Percentiles rank a stretch among this genome's conserved stretches.
Evolutionary conservation across 2,329 filamentous ascomycete species (phyloP).

Genomic region (Zymoseptoria brevis): DNA sequence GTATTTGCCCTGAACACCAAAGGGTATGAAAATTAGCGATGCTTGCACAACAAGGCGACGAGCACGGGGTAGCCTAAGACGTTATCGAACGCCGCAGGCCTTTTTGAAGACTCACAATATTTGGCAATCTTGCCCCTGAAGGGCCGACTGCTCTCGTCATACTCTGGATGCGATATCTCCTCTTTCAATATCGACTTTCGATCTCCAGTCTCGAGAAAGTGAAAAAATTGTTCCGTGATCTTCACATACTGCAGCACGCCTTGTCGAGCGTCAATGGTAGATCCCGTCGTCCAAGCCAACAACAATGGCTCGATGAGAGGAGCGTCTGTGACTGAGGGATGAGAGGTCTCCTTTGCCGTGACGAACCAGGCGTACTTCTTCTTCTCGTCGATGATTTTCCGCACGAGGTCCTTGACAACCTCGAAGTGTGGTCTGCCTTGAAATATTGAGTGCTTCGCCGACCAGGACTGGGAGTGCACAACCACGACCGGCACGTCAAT

Average conservation of each 20-base stretch:
- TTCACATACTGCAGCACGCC: slow-evolving; percentile 55
- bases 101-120: slow-evolving; percentile 22
- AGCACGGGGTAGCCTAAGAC: too few species aligned
- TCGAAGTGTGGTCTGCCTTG: slow-evolving; percentile 58
- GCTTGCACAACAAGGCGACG: too few species aligned
- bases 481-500: slow-evolving; percentile 53
- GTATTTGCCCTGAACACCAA: slow-evolving; percentile 28
- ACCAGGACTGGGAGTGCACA: slow-evolving; percentile 60
- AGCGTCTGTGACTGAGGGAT: slow-evolving; percentile 60
- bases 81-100: too few species aligned
- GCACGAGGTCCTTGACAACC: slow-evolving; percentile 51
- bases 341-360: slow-evolving; percentile 37
- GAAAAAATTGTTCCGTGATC: slow-evolving; percentile 50
- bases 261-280: slow-evolving; percentile 49
- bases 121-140: slow-evolving; percentile 23
- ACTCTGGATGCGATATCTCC: slow-evolving; percentile 36
- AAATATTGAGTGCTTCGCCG: slow-evolving; percentile 48
- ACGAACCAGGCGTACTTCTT: slow-evolving; percentile 39
- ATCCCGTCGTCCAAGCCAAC: slow-evolving; percentile 54
- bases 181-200: slow-evolving; percentile 45
- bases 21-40: too few species aligned
- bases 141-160: slow-evolving; percentile 24
- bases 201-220: slow-evolving; percentile 38
- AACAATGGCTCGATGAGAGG: slow-evolving; percentile 56
- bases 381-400: slow-evolving; percentile 36